phyloP scores from a whole-genome alignment of 306 rosid genomes.

The Malus sylvestris region DNA sequence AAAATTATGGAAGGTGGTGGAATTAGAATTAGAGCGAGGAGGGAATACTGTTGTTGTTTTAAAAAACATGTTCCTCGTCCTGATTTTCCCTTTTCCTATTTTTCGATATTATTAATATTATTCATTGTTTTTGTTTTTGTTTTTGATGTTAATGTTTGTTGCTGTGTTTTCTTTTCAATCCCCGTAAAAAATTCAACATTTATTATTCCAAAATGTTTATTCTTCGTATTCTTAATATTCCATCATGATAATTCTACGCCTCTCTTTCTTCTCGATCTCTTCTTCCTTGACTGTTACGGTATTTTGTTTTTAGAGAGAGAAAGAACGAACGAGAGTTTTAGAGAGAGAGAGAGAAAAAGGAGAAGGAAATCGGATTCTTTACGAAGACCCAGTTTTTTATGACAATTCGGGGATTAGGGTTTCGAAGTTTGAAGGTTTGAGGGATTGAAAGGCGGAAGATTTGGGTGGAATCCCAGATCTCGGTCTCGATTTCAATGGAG shows the following conservation, averaged over 20 bases:
- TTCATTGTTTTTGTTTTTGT: conserved; percentile 1
- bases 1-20: conserved; percentile 62
- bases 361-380: conserved; percentile 25
- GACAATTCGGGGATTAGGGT: conserved; percentile 51
- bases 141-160: conserved; percentile 36
- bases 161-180: conserved; percentile 29
- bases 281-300: conserved; percentile 68
- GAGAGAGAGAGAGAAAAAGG: background rate
- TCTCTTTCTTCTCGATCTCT: conserved; percentile 20
- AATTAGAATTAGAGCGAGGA: conserved; percentile 27
- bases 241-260: conserved; percentile 46
- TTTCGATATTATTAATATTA: conserved; percentile 27
- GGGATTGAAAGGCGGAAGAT: background rate
- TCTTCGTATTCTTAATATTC: conserved; percentile 24
- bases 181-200: conserved; percentile 7
- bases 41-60: conserved; percentile 42
- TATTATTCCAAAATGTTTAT: conserved; percentile 5
- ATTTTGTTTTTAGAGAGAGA: conserved; percentile 38
- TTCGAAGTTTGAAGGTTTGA: conserved; percentile 4
- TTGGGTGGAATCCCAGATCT: conserved; percentile 33
- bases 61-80: conserved; percentile 10
- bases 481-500: conserved; percentile 55
- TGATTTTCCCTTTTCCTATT: conserved; percentile 31
- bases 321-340: background rate
- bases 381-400: conserved; percentile 8